phyloP scores from a whole-genome alignment of 306 rosid genomes.

The Prunus persica region DNA sequence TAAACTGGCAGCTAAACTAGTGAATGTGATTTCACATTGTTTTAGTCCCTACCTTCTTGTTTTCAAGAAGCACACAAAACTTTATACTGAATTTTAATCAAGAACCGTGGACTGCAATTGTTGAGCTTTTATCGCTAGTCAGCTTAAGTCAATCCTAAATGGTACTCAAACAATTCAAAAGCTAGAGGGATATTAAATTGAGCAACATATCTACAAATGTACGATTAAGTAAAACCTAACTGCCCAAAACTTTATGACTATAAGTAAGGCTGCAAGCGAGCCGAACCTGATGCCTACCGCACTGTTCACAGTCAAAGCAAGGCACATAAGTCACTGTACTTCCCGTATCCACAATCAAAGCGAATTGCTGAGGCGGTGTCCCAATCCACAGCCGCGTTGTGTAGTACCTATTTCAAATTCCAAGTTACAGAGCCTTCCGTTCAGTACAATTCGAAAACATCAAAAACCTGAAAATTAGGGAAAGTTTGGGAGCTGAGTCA shows the following conservation, averaged over 20 bases:
- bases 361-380: slow-evolving; percentile 49
- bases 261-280: slow-evolving; percentile 2
- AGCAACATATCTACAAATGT: not conserved
- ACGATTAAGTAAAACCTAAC: not conserved
- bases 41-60: too few relatives aligned
- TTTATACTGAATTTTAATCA: not conserved
- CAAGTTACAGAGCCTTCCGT: not conserved
- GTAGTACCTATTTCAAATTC: slow-evolving; percentile 30
- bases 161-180: not conserved
- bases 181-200: not conserved
- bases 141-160: not conserved
- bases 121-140: not conserved
- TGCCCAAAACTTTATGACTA: not conserved
- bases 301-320: slow-evolving; percentile 37
- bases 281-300: slow-evolving; percentile 51
- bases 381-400: slow-evolving; percentile 52
- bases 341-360: slow-evolving; percentile 51
- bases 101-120: too few relatives aligned
- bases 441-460: not conserved
- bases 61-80: not conserved
- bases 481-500: not conserved
- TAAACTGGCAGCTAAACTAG: not conserved
- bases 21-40: not conserved
- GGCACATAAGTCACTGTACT: slow-evolving; percentile 58
- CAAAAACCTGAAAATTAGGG: not conserved